Evolutionary conservation across 1,284 basidiomycete species (phyloP), one percentile per base, ranked within the genome.

Genomic region (Lignosus rhinocerotis): DNA sequence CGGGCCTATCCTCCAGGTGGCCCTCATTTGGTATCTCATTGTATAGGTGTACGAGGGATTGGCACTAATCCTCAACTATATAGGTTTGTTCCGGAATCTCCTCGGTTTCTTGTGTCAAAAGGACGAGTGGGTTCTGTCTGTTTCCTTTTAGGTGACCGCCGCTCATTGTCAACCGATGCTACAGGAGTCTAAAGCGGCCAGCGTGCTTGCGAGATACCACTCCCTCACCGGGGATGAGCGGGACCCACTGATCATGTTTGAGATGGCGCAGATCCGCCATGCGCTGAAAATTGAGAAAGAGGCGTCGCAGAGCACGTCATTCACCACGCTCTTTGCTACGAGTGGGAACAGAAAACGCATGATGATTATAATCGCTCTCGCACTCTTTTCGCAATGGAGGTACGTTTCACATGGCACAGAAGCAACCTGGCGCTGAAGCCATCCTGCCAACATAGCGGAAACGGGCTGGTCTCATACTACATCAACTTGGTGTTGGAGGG

Each of bases 371-470:
- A 68, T 87, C 60, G 84, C 85, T 25, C 73, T 88, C 53, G 84
- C 85, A 31, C 83, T 86, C 74, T 87, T 88, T 76, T 87, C 86
- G 1, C 84, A 86, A 21, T 89, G 86, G 86, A 86, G 83, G 84
- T 84, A 57, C 34, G 78, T 30, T 12, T 39, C 14, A 39, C 36
- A 39, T n/a, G 7, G 36, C 12, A 5, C 16, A n/a, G 17, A 21
- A 25, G 30, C 45, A n/a, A 33, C 6, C 21, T 6, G 8, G 7
- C 2, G 6, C 17, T 33, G 12, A 17, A 8, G 45, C 30, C 16
- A 44, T 34, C 31, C 10, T 19, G 33, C 36, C 21, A n/a, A 9
- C 9, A n/a, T 53, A 85, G 82, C 59, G 83, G 83, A 0, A 86
- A 88, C 66, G 86, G 86, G 45, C 73, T 90, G 42, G 83, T 88